phyloP scores from a whole-genome alignment of 1,139 yeast genomes.

The Debaryomyces psychrophilus region DNA sequence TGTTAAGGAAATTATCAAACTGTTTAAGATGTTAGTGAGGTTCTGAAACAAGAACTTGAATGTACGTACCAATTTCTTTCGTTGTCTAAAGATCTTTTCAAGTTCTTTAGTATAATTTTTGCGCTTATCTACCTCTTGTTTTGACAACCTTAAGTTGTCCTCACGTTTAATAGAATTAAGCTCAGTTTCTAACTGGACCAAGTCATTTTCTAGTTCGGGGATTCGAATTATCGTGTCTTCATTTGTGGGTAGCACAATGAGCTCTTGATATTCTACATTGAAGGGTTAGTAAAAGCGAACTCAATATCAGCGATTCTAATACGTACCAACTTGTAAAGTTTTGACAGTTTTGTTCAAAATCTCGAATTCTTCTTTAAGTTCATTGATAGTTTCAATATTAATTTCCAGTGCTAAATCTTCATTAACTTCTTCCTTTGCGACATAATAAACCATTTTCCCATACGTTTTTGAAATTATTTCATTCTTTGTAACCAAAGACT shows the following conservation, averaged over 20 bases:
- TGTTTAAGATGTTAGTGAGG: slow-evolving; percentile 7
- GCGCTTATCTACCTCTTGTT: slow-evolving; percentile 10
- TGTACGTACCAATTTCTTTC: slow-evolving; percentile 14
- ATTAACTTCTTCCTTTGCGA: slow-evolving; percentile 21
- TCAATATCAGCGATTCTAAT: neutral
- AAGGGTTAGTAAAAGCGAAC: slow-evolving; percentile 1
- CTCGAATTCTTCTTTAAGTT: slow-evolving; percentile 1
- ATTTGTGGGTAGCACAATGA: slow-evolving; percentile 12
- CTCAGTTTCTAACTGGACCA: neutral
- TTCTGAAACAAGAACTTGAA: neutral
- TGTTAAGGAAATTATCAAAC: slow-evolving; percentile 12
- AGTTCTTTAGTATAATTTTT: slow-evolving; percentile 7
- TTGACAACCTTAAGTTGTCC: neutral
- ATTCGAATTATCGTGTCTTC: slow-evolving; percentile 11
- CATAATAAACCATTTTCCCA: slow-evolving; percentile 40
- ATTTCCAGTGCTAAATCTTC: slow-evolving; percentile 8
- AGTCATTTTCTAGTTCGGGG: slow-evolving; percentile 5
- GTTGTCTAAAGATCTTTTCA: slow-evolving; percentile 8
- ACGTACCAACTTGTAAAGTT: slow-evolving; percentile 9
- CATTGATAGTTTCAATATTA: slow-evolving; percentile 1
- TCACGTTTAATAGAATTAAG: slow-evolving; percentile 3
- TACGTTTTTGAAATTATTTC: slow-evolving; percentile 33
- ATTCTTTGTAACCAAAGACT: slow-evolving; percentile 26
- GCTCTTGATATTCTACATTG: slow-evolving; percentile 4
- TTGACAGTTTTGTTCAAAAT: neutral